phyloP scores from a whole-genome alignment of 768 basidiomycete species.

The Terana coerulea region DNA sequence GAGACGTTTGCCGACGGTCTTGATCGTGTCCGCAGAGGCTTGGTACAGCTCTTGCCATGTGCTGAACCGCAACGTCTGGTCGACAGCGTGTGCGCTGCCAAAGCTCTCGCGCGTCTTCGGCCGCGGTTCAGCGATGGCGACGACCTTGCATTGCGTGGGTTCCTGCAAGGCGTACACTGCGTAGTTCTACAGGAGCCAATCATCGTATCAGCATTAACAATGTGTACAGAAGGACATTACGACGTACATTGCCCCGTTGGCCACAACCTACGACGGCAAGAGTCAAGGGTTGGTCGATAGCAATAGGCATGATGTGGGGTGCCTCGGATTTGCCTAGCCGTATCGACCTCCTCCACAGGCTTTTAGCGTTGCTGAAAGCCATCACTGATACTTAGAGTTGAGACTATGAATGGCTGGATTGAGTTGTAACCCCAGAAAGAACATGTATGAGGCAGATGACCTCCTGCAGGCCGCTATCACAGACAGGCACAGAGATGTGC shows the following conservation, averaged over 20 bases:
- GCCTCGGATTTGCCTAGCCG: background rate
- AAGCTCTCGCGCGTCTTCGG: conserved; percentile 58
- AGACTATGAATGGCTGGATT: background rate
- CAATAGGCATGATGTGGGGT: conserved; percentile 22
- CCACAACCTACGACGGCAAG: conserved; percentile 81
- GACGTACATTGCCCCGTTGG: conserved; percentile 67
- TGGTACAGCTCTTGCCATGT: conserved; percentile 68
- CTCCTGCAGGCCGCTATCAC: too few species aligned
- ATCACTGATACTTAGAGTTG: background rate
- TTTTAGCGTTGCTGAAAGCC: conserved; percentile 16
- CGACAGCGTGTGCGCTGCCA: conserved; percentile 52
- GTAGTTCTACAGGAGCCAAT: conserved; percentile 57
- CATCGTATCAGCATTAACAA: background rate
- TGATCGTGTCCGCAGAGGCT: conserved; percentile 64
- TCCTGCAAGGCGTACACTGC: conserved; percentile 53
- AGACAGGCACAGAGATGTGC: too few species aligned
- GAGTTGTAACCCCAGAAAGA: background rate
- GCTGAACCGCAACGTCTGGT: conserved; percentile 64
- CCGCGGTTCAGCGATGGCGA: conserved; percentile 84
- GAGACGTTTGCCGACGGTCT: conserved; percentile 61
- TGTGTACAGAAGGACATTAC: background rate
- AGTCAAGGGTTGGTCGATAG: conserved; percentile 58
- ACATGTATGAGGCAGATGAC: too few species aligned
- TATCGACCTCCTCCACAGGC: conserved; percentile 12
- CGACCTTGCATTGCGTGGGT: conserved; percentile 68